A percentile compares a stretch with the other conserved stretches of the same genome.
These are phyloP conservation scores for Volvox reticuliferus DNA, from an alignment of 139 green algal species.

Conservation along the genomic window DNA sequence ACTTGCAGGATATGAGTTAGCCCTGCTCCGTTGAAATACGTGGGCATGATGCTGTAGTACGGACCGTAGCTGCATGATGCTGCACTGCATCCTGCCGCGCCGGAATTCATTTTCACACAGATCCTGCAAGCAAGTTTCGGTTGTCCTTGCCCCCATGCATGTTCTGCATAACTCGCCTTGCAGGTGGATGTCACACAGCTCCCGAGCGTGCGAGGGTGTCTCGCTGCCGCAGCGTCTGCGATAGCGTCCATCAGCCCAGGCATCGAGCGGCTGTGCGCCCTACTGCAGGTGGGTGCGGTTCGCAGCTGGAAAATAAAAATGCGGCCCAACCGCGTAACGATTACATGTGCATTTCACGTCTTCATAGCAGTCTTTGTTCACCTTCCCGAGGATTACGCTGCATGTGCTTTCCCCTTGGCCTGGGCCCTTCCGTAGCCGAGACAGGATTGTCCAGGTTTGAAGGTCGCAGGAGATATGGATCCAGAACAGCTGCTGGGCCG, in stretches of 20 bases:
- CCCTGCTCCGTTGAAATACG: no score
- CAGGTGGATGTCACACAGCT: slow-evolving; percentile 11
- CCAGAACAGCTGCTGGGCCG: not conserved
- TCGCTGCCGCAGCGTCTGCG: not conserved
- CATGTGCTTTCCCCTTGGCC: no score
- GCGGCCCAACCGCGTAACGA: no score
- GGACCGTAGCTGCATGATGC: no score
- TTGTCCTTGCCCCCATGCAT: no score
- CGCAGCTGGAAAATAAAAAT: not conserved
- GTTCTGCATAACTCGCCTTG: not conserved
- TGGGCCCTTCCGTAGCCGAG: not conserved
- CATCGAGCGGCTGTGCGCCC: not conserved
- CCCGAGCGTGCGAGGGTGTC: not conserved
- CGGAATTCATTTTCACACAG: no score
- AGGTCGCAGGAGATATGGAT: not conserved
- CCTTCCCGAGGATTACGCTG: no score
- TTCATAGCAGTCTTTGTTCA: not conserved
- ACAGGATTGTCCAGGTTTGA: not conserved
- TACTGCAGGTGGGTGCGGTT: slow-evolving; percentile 16
- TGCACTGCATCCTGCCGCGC: no score
- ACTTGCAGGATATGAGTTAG: no score
- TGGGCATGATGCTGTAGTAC: no score
- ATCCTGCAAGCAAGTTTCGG: no score
- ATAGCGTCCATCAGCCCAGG: not conserved
- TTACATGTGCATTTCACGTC: no score